Evolutionary conservation across 2,329 filamentous ascomycete genomes (phyloP), one percentile per base, ranked within the genome.

Genomic region (Thelonectria rubi): DNA sequence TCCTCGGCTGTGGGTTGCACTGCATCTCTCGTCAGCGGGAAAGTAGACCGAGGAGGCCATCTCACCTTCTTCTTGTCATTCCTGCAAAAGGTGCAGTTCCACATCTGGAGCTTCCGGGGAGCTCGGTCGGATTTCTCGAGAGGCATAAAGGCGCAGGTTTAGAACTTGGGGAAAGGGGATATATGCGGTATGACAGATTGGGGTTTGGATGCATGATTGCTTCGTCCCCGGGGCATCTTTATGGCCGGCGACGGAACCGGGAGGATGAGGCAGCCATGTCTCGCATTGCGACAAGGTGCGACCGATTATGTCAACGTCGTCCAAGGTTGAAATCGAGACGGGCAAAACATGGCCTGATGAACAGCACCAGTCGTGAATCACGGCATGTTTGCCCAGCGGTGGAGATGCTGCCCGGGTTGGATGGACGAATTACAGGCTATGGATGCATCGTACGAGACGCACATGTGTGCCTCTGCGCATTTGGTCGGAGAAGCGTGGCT

Each of bases 41-140:
- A 24, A 26, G 15, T 11, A 14, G 18, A 8, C 7, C 11, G 12
- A 32, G 9, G 2, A 6, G 2, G 4, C 10, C 37, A 4, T 30
- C 2, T 20, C 12, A 49, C 53, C 34, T 48, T 55, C 12, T 55
- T 48, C 30, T 55, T 55, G 20, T 49, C 43, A 4, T 26, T 40
- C 30, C 53, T 39, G 17, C 53, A 55, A 15, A 55, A 55, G 18
- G 20, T 48, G 24, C 53, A 55, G 30, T 39, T 55, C 43, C 20
- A 42, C 53, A 55, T 48, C 11, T 48, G 34, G 17, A 48, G 43
- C n/a, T 32, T 43, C 21, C 43, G 15, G 9, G 26, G 17, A 18
- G 18, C 20, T 9, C 48, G 32, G 18, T 15, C 18, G 11, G n/a
- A 42, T 10, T 20, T 20, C 17, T 17, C 39, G 2, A 6, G n/a